phyloP scores from a whole-genome alignment of 2,329 filamentous ascomycete species.

The Aureobasidium mangrovei region DNA sequence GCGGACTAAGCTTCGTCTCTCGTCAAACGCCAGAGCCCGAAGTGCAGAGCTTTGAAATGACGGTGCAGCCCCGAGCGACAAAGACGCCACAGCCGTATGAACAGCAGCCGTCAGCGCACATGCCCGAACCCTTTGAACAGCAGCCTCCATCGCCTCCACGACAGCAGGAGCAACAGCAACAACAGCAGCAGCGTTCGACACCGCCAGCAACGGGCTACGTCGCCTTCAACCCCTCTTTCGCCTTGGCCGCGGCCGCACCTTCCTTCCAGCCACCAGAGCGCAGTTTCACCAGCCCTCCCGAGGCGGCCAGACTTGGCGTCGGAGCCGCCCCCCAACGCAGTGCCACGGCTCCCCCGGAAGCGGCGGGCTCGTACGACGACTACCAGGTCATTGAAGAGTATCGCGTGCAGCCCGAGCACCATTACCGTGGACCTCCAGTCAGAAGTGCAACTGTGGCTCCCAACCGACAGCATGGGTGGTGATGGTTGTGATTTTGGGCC shows the following conservation, averaged over 20 bases:
- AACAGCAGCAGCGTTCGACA: background rate
- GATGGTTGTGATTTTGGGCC: background rate
- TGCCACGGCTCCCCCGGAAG: constrained; percentile 13
- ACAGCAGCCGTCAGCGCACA: constrained; percentile 5
- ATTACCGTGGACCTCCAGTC: background rate
- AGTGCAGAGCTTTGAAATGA: constrained; percentile 27
- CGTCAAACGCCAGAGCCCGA: constrained; percentile 13
- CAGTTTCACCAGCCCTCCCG: constrained; percentile 13
- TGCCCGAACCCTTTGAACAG: constrained; percentile 11
- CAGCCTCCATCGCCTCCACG: background rate
- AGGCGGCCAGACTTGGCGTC: background rate
- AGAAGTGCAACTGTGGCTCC: constrained; percentile 2
- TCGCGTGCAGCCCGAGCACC: background rate
- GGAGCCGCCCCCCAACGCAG: constrained; percentile 12
- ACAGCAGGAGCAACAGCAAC: background rate
- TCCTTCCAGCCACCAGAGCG: constrained; percentile 4
- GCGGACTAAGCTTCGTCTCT: constrained; percentile 1
- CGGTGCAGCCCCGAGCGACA: constrained; percentile 13
- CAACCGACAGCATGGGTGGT: background rate
- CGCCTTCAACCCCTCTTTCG: constrained; percentile 25
- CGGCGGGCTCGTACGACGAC: background rate
- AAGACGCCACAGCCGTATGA: constrained; percentile 3
- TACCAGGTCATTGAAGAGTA: constrained; percentile 3
- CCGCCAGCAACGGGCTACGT: constrained; percentile 20
- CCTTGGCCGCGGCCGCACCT: constrained; percentile 1